Conservation (phyloP, 441 rosid species). For the Syzygium malaccense region DNA sequence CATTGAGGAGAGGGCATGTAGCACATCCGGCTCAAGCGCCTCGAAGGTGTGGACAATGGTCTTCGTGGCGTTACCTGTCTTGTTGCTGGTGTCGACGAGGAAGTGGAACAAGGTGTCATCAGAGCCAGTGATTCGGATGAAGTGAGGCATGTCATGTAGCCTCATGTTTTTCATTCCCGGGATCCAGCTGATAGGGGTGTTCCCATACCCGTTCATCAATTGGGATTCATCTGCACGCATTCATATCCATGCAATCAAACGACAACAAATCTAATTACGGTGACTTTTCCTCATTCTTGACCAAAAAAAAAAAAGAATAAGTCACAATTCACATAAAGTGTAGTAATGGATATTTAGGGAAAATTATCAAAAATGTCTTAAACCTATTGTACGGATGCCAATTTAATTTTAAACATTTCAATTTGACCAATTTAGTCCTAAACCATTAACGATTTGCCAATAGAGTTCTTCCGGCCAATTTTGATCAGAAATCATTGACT, state of each 20-base stretch:
- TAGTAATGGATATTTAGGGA: too few species aligned
- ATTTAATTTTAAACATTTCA: too few species aligned
- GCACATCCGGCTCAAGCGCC: not conserved
- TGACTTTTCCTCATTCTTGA: not conserved
- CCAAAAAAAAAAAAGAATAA: too few species aligned
- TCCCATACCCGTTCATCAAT: not conserved
- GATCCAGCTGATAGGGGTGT: not conserved
- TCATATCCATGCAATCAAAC: not conserved
- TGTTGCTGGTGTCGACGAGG: rapidly evolving
- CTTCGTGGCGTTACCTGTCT: not conserved
- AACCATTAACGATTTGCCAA: too few species aligned
- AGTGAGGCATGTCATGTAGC: not conserved
- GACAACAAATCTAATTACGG: not conserved
- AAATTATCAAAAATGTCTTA: too few species aligned
- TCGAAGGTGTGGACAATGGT: not conserved
- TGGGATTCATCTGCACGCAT: not conserved
- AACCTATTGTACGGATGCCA: too few species aligned
- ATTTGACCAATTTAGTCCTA: too few species aligned
- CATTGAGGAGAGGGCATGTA: not conserved
- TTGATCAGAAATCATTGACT: too few species aligned
- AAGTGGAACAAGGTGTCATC: not conserved
- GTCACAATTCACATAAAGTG: too few species aligned
- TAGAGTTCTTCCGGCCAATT: too few species aligned
- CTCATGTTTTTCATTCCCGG: not conserved
- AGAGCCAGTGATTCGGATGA: not conserved